Base-by-base conservation (phyloP, 2,329 filamentous ascomycete species). In the Hypoxylon sp. region DNA sequence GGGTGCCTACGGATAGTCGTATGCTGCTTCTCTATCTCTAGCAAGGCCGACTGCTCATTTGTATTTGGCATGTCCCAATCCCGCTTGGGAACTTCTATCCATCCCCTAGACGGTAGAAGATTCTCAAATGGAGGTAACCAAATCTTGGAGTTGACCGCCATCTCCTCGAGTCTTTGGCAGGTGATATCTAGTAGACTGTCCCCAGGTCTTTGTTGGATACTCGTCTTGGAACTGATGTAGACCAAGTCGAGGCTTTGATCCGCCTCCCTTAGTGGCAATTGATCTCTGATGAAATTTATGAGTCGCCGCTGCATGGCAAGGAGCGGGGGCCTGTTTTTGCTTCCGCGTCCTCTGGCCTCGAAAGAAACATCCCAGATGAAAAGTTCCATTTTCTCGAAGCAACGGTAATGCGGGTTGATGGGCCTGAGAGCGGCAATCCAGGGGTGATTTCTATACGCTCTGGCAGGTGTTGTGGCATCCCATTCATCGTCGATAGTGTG, bases 361-460 rank as follows among this genome's bases (percentile, higher is more conserved):
- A 70, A 67, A 1, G 64, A 57, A 1, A 69, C 48, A 54, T 84
- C 82, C 80, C 80, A 83, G 27, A 85, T 79, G 4, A 84, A 68
- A 8, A 85, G 59, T 57, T 84, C 80, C 2, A 72, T 71, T 2
- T 43, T 40, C 0, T 2, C 56, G 62, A 69, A 75, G 1, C 17
- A 57, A 15, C 44, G 63, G 1, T 6, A 9, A 46, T 76, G 70
- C 1, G 71, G 67, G n/a, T 76, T 67, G 3, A 67, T 59, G 0
- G 77, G 74, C 7, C 81, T 74, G 49, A 75, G 74, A 9, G 80
- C 60, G 0, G 69, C 78, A 23, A 83, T 55, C 80, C 81, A 85
- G 0, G 81, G 78, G 32, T 76, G 73, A 7, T 75, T 72, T 11
- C 41, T 43, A 15, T 67, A 67, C 8, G 21, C 50, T 4, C 43